phyloP scores from a whole-genome alignment of 106 monocot species.

The Hemerocallis citrina region DNA sequence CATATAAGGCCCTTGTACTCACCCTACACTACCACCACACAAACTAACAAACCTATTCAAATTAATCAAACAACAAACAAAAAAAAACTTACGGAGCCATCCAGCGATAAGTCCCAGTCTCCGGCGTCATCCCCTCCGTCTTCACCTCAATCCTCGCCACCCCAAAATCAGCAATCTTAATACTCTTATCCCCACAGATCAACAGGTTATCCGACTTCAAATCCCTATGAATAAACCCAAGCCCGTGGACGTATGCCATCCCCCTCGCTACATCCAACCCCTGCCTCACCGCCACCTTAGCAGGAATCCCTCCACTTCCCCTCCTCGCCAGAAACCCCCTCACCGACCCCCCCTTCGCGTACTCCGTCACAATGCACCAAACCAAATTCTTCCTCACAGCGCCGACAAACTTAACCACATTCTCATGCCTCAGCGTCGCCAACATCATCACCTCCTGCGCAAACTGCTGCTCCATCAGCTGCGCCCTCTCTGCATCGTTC shows the following conservation, averaged over 20 bases:
- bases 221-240: slow-evolving; percentile 34
- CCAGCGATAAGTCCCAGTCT: slow-evolving; percentile 44
- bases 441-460: too few relatives aligned
- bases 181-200: slow-evolving; percentile 19
- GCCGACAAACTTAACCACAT: too few relatives aligned
- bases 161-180: slow-evolving; percentile 39
- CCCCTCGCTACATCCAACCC: slow-evolving; percentile 27
- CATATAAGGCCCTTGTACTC: too few relatives aligned
- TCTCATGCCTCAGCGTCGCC: too few relatives aligned
- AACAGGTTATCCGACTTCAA: slow-evolving; percentile 33
- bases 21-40: neutral
- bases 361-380: slow-evolving; percentile 41
- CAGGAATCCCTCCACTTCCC: slow-evolving; percentile 14
- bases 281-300: slow-evolving; percentile 28
- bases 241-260: slow-evolving; percentile 28
- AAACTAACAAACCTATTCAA: neutral
- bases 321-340: slow-evolving; percentile 24
- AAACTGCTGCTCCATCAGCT: too few relatives aligned
- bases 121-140: slow-evolving; percentile 39
- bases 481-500: too few relatives aligned
- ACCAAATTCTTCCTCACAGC: too few relatives aligned
- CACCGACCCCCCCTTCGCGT: slow-evolving; percentile 38
- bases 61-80: too few relatives aligned
- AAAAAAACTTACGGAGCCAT: slow-evolving; percentile 26
- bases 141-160: slow-evolving; percentile 35